Percentiles rank a stretch among this genome's conserved stretches.
Conservation (phyloP, 495 filamentous ascomycete species). For the Penicillium verhagenii region DNA sequence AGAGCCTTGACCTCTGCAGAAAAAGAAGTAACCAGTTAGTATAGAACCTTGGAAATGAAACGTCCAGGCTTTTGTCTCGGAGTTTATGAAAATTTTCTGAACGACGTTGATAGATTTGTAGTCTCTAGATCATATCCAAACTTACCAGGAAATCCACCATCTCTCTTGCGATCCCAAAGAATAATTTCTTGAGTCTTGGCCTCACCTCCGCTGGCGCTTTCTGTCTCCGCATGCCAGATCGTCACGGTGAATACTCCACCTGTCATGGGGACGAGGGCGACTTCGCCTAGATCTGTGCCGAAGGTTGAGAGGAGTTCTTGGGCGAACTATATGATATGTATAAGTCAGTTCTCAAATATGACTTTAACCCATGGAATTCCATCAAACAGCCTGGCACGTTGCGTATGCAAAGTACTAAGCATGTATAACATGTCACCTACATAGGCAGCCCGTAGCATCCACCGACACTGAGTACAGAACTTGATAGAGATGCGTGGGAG, state of each 20-base stretch:
- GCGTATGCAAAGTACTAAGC: too few relatives aligned
- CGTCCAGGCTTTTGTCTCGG: too few relatives aligned
- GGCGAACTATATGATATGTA: slow-evolving; percentile 75
- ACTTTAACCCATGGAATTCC: too few relatives aligned
- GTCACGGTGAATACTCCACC: slow-evolving; percentile 81
- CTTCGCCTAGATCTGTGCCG: slow-evolving; percentile 78
- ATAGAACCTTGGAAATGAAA: too few relatives aligned
- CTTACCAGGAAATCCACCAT: slow-evolving; percentile 88
- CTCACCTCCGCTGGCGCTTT: slow-evolving; percentile 1
- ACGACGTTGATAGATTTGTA: too few relatives aligned
- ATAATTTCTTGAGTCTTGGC: slow-evolving; percentile 40
- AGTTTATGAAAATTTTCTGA: slow-evolving; percentile 1
- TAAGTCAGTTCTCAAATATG: neutral
- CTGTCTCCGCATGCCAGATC: slow-evolving; percentile 44
- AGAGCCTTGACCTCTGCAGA: slow-evolving; percentile 74
- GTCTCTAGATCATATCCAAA: slow-evolving; percentile 14
- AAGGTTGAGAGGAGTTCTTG: slow-evolving; percentile 99
- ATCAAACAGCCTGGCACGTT: too few relatives aligned
- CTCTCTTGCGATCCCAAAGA: slow-evolving; percentile 85
- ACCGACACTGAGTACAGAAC: slow-evolving; percentile 85
- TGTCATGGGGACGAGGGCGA: slow-evolving; percentile 82
- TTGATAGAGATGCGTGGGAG: slow-evolving; percentile 70
- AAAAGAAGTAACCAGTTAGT: slow-evolving; percentile 4
- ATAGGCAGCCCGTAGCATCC: slow-evolving; percentile 85
- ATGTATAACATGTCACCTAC: slow-evolving; percentile 52